These are phyloP conservation scores for Rachicladosporium sp. DNA, from an alignment of 2,329 filamentous ascomycete species.

Conservation along the genomic window DNA sequence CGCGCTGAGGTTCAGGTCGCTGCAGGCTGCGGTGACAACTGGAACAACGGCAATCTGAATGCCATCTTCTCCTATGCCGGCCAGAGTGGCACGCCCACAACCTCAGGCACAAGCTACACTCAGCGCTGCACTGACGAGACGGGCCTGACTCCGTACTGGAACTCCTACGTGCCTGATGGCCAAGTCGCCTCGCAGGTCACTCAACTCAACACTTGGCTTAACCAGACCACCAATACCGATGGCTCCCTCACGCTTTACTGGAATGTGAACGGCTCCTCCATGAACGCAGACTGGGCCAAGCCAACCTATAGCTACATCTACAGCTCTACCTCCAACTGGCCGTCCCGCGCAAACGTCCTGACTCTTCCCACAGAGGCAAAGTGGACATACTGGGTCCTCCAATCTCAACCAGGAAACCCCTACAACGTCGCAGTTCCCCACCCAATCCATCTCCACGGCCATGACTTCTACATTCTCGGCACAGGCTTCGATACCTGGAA, in stretches of 20 bases:
- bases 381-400: constrained; percentile 27
- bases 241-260: constrained; percentile 23
- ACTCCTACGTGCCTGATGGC: constrained; percentile 22
- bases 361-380: constrained; percentile 13
- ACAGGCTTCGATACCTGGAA: constrained; percentile 15
- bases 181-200: constrained; percentile 17
- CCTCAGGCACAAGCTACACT: constrained; percentile 21
- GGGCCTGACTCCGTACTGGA: constrained; percentile 26
- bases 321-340: constrained; percentile 28
- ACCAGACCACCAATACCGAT: constrained; percentile 17
- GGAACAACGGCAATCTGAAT: constrained; percentile 20
- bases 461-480: constrained; percentile 23
- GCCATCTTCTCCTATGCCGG: constrained; percentile 31
- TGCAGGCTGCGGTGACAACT: constrained; percentile 33
- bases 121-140: constrained; percentile 31
- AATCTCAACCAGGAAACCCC: constrained; percentile 15
- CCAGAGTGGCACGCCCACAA: constrained; percentile 17
- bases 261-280: constrained; percentile 29
- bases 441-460: constrained; percentile 23
- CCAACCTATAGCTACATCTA: constrained; percentile 35
- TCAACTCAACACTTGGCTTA: constrained; percentile 17
- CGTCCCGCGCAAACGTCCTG: constrained; percentile 28
- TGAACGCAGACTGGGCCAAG: constrained; percentile 31
- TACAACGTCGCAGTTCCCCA: constrained; percentile 21
- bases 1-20: constrained; percentile 20